Evolutionary conservation across 352 stramenopile genomes (phyloP).

Genomic region (Elongisporangium undulatum): DNA sequence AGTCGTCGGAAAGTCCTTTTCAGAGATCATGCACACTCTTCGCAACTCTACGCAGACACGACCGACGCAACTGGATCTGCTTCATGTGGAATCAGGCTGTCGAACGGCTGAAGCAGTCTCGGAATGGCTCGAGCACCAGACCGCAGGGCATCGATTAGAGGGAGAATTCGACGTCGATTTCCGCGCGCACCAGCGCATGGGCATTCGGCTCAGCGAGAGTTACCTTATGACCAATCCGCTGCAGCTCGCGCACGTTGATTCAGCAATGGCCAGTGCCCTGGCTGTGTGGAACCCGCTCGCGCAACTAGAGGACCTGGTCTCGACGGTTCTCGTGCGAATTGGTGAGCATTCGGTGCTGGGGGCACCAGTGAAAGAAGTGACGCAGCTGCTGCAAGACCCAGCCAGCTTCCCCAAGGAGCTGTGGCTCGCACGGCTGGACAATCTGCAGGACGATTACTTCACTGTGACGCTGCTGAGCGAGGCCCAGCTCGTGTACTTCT

Average conservation of each 20-base stretch:
- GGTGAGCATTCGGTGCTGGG: conserved; percentile 25
- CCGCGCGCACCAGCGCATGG: conserved; percentile 21
- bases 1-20: conserved; percentile 14
- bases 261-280: conserved; percentile 5
- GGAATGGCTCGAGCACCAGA: conserved; percentile 15
- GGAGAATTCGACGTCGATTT: conserved; percentile 40
- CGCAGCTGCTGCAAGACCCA: conserved; percentile 17
- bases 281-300: not conserved
- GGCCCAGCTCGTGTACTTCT: conserved; percentile 25
- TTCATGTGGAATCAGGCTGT: conserved; percentile 19
- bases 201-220: conserved; percentile 24
- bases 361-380: conserved; percentile 22
- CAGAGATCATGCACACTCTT: conserved; percentile 21
- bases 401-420: conserved; percentile 26
- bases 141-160: conserved; percentile 4
- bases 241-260: conserved; percentile 19
- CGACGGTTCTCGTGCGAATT: conserved; percentile 20
- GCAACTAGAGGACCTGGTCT: conserved; percentile 5
- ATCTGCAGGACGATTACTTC: conserved; percentile 17
- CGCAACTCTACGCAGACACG: conserved; percentile 10
- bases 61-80: conserved; percentile 24
- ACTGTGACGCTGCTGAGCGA: conserved; percentile 17
- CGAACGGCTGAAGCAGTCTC: conserved; percentile 11
- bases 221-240: conserved; percentile 33
- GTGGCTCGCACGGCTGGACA: conserved; percentile 19